Evolutionary conservation across 352 stramenopile species (phyloP).

Genomic region (Aphanomyces euteiches): DNA sequence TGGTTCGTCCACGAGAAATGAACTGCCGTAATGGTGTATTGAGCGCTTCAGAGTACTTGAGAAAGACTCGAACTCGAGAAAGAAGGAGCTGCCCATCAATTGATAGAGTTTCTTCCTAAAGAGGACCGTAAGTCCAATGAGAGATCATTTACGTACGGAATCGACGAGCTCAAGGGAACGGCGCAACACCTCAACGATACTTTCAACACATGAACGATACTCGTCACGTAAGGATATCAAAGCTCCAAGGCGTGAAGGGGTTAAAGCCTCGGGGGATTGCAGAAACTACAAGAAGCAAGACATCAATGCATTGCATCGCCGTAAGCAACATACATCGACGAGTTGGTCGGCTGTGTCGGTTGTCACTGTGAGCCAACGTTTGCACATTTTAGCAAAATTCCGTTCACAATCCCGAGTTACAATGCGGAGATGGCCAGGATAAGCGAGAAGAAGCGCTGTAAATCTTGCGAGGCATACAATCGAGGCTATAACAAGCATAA

Average conservation of each 20-base stretch:
- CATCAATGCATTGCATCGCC: conserved; percentile 39
- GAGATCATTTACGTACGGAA: neutral
- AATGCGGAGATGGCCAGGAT: conserved; percentile 66
- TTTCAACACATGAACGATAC: conserved; percentile 16
- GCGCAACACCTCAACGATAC: conserved; percentile 8
- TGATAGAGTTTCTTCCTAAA: conserved; percentile 19
- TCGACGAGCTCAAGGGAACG: conserved; percentile 22
- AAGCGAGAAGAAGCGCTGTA: conserved; percentile 58
- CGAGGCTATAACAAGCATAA: conserved; percentile 43
- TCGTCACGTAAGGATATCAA: neutral
- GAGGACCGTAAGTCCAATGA: neutral
- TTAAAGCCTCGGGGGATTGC: conserved; percentile 46
- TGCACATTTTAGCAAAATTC: conserved; percentile 68
- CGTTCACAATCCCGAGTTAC: conserved; percentile 76
- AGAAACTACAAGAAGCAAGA: conserved; percentile 28
- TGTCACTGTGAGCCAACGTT: conserved; percentile 66
- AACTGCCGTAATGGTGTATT: conserved; percentile 1
- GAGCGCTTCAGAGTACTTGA: conserved; percentile 15
- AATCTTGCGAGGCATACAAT: conserved; percentile 43
- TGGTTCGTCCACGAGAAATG: conserved; percentile 33
- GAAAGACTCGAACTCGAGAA: conserved; percentile 16
- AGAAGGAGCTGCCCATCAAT: conserved; percentile 13
- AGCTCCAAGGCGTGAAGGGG: conserved; percentile 14
- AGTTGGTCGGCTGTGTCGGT: conserved; percentile 58
- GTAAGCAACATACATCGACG: conserved; percentile 37